Evolutionary conservation across 1,139 yeast genomes (phyloP).

Genomic region (Scheffersomyces illinoinensis): DNA sequence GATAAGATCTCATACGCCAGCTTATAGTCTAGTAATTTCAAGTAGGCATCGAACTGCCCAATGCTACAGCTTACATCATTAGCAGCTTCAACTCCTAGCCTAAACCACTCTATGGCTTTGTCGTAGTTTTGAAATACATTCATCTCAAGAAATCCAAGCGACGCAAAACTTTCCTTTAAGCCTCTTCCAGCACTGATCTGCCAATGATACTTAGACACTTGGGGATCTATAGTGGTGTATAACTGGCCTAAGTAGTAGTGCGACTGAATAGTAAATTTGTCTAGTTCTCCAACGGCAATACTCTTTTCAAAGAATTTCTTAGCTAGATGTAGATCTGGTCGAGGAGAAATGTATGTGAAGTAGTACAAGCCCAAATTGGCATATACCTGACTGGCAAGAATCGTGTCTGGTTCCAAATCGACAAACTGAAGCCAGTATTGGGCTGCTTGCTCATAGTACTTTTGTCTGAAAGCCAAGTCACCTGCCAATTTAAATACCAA

Average conservation of each 20-base stretch:
- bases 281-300: conserved; percentile 57
- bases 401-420: conserved; percentile 52
- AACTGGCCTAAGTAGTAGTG: conserved; percentile 80
- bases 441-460: conserved; percentile 51
- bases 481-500: conserved; percentile 72
- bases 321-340: conserved; percentile 53
- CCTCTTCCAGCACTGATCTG: conserved; percentile 80
- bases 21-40: conserved; percentile 25
- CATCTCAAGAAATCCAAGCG: conserved; percentile 77
- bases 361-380: conserved; percentile 67
- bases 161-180: conserved; percentile 70
- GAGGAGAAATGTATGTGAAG: conserved; percentile 42
- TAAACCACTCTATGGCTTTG: conserved; percentile 82
- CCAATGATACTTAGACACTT: conserved; percentile 63
- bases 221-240: conserved; percentile 55
- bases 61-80: conserved; percentile 63
- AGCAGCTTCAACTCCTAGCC: conserved; percentile 66
- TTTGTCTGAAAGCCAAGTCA: conserved; percentile 58
- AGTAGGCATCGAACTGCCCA: conserved; percentile 68
- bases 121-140: conserved; percentile 55
- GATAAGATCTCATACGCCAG: too few species aligned
- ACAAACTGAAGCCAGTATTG: conserved; percentile 63
- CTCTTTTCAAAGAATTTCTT: conserved; percentile 61
- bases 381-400: conserved; percentile 72
- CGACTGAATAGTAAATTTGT: conserved; percentile 57